Percentiles rank a stretch among this genome's conserved stretches.
These are phyloP conservation scores for Saccharum officinarum DNA, from an alignment of 176 grass and related monocot genomes.

Conservation along the genomic window DNA sequence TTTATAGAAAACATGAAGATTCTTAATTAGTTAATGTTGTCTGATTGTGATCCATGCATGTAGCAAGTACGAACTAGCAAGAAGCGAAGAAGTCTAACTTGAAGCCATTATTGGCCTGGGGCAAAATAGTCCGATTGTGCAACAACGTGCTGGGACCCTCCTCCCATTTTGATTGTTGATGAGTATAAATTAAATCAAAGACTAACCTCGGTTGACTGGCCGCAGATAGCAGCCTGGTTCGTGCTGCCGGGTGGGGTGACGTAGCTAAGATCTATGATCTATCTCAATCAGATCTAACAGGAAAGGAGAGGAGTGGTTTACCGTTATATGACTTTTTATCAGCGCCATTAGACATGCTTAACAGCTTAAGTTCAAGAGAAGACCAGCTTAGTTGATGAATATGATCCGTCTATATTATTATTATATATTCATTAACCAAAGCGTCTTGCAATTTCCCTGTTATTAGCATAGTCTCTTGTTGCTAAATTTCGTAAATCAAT, in stretches of 20 bases:
- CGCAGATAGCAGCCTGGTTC: slow-evolving; percentile 30
- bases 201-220: not conserved
- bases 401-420: too few species aligned
- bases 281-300: not conserved
- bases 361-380: not conserved
- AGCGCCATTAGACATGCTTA: not conserved
- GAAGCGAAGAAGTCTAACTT: too few species aligned
- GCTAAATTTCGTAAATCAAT: not conserved
- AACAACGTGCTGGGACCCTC: not conserved
- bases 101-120: too few species aligned
- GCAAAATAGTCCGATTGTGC: too few species aligned
- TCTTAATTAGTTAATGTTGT: too few species aligned
- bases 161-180: not conserved
- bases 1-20: too few species aligned
- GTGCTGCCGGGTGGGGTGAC: not conserved
- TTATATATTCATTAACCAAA: not conserved
- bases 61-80: too few species aligned
- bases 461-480: not conserved
- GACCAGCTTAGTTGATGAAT: not conserved
- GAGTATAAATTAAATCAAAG: not conserved
- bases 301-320: not conserved
- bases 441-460: not conserved
- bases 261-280: not conserved
- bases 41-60: too few species aligned
- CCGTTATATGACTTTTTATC: slow-evolving; percentile 3